Evolutionary conservation across 495 filamentous ascomycete genomes (phyloP), one percentile per base, ranked within the genome.

Genomic region (Annulohypoxylon moriforme): DNA sequence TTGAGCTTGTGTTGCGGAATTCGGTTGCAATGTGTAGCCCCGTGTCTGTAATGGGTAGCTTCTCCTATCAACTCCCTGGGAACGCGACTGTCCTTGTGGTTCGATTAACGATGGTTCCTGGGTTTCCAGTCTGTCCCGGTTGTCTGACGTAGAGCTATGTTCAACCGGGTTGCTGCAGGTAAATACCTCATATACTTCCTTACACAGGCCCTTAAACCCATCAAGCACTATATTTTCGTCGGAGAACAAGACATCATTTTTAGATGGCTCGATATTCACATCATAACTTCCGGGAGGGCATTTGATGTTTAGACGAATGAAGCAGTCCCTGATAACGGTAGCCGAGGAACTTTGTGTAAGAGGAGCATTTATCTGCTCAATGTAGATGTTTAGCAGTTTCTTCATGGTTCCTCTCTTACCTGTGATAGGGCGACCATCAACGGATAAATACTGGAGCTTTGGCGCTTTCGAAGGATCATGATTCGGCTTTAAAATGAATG

Each of bases 211-310:
- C 50, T 91, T 86, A 2, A 90, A 83, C 4, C 85, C 66, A 3
- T 77, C 72, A 3, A 81, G 49, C 8, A 97, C 60, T 2, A 69
- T 3, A 0, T 87, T 76, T 29, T 88, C 82, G 46, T 96, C 81
- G 27, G 85, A 81, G 74, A 99, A 97, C 0, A 97, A 60, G 1
- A 98, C 87, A 77, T 97, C 91, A 68, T 98, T 92, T 76, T 99
- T 99, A 0, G 91, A 87, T 0, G 94, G 94, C 74, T 98, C 94
- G 58, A 98, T 85, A 72, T 97, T 98, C 2, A 88, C 85, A 81
- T 98, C 95, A 68, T 99, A 98, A 53, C 84, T 91, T 13, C 86
- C 88, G 4, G 75, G 77, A 1, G 90, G 88, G 72, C 94, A 97
- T 4, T 74, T 73, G 5, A 99, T 87, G 61, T 94, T 89, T 46